A percentile compares a stretch with the other conserved stretches of the same genome.
Conservation (phyloP, 108 stramenopile genomes). For the Skeletonema potamos region DNA sequence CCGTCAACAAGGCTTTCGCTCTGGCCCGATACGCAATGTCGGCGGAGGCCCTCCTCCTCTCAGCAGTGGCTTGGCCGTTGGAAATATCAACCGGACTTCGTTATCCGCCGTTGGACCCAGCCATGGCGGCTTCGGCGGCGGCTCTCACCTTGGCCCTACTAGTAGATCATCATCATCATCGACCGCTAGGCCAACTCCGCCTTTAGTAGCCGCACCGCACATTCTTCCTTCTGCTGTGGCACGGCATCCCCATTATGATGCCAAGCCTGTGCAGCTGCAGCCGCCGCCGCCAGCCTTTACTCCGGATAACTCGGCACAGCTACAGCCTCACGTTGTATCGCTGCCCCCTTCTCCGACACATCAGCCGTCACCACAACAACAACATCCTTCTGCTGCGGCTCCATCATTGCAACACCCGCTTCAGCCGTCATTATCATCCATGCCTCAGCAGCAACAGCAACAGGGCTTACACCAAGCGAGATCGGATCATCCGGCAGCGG, state of each 20-base stretch:
- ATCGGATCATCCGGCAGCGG: too few relatives aligned
- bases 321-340: slow-evolving; percentile 18
- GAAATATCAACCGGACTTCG: not conserved
- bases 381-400: not conserved
- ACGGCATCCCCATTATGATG: not conserved
- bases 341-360: slow-evolving; percentile 10
- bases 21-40: not conserved
- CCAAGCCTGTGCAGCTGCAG: not conserved
- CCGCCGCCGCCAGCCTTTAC: not conserved
- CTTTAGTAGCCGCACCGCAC: not conserved
- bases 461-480: not conserved
- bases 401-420: not conserved
- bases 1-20: not conserved
- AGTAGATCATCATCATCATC: not conserved
- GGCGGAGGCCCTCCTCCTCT: not conserved
- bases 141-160: too few relatives aligned
- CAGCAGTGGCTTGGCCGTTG: not conserved
- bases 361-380: not conserved
- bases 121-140: too few relatives aligned
- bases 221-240: not conserved
- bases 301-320: slow-evolving; percentile 7
- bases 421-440: not conserved
- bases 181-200: not conserved
- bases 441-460: not conserved
- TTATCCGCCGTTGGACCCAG: too few relatives aligned